Conservation (phyloP, 805 yeast species). For the Kodamaea leandrae region DNA sequence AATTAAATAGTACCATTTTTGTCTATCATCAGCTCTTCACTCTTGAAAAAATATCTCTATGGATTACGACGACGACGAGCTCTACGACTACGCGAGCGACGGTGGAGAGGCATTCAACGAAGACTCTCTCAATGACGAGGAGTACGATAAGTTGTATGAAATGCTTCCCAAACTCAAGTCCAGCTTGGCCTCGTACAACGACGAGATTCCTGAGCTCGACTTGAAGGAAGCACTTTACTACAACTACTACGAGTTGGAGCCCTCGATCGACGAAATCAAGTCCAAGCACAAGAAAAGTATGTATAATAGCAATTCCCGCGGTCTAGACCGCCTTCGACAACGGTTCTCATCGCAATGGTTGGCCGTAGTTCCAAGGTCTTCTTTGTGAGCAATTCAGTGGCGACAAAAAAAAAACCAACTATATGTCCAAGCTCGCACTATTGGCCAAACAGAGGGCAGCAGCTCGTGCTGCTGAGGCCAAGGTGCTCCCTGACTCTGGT, state of each 20-base stretch:
- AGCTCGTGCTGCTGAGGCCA: conserved; percentile 5
- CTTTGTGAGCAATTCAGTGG: conserved; percentile 1
- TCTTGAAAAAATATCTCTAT: conserved; percentile 5
- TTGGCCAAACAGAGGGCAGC: conserved; percentile 23
- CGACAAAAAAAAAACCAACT: background rate
- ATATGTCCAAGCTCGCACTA: conserved; percentile 24
- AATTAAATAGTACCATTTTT: too few relatives aligned
- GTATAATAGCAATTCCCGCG: conserved; percentile 26
- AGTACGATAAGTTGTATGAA: conserved; percentile 42
- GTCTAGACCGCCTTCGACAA: background rate
- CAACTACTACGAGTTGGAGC: conserved; percentile 54
- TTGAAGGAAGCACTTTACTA: conserved; percentile 59
- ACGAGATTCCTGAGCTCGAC: conserved; percentile 46
- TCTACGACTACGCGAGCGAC: conserved; percentile 23
- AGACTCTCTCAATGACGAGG: conserved; percentile 37
- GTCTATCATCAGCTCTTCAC: background rate
- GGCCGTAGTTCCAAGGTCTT: background rate
- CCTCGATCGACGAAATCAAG: conserved; percentile 48
- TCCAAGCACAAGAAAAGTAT: conserved; percentile 42
- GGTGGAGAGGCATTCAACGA: conserved; percentile 32
- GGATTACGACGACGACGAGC: conserved; percentile 25
- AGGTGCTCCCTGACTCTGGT: background rate
- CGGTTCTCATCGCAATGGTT: background rate
- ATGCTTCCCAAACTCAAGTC: conserved; percentile 43
- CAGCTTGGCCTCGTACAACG: conserved; percentile 37